phyloP scores from a whole-genome alignment of 1,284 basidiomycete species.

The Lentinus polychrous region DNA sequence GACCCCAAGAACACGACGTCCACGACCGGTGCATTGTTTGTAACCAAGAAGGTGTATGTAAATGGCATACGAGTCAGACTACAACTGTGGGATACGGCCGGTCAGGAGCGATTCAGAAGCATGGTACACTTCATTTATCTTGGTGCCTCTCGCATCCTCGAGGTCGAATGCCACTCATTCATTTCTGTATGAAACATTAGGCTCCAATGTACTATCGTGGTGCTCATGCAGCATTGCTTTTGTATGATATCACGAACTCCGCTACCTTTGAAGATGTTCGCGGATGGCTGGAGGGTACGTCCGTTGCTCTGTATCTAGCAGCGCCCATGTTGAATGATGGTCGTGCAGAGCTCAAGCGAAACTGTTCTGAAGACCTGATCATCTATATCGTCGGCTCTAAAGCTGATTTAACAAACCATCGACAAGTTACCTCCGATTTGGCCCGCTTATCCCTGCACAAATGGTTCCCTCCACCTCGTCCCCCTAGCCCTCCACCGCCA shows the following conservation, averaged over 20 bases:
- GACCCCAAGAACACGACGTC: conserved; percentile 82
- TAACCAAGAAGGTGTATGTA: conserved; percentile 90
- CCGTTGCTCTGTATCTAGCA: background rate
- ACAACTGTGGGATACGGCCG: conserved; percentile 93
- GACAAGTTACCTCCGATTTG: conserved; percentile 73
- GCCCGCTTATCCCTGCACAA: conserved; percentile 76
- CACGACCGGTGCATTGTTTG: conserved; percentile 92
- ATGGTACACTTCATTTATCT: conserved; percentile 54
- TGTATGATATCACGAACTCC: conserved; percentile 95
- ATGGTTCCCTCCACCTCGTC: conserved; percentile 74
- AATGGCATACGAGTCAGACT: conserved; percentile 84
- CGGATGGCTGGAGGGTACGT: conserved; percentile 85
- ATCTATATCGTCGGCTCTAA: conserved; percentile 93
- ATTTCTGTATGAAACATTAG: conserved; percentile 30
- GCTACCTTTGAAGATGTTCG: conserved; percentile 87
- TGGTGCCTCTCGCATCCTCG: conserved; percentile 14
- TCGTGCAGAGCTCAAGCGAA: conserved; percentile 75
- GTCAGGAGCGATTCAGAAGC: conserved; percentile 94
- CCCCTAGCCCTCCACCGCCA: conserved; percentile 47
- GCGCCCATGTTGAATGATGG: background rate
- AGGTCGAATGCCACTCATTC: conserved; percentile 7
- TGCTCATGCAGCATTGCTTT: conserved; percentile 91
- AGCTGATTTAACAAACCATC: conserved; percentile 65
- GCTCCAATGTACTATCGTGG: conserved; percentile 99
- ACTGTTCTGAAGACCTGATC: conserved; percentile 77